Conservation (phyloP, 2,329 filamentous ascomycete species). For the Chalara sp. region DNA sequence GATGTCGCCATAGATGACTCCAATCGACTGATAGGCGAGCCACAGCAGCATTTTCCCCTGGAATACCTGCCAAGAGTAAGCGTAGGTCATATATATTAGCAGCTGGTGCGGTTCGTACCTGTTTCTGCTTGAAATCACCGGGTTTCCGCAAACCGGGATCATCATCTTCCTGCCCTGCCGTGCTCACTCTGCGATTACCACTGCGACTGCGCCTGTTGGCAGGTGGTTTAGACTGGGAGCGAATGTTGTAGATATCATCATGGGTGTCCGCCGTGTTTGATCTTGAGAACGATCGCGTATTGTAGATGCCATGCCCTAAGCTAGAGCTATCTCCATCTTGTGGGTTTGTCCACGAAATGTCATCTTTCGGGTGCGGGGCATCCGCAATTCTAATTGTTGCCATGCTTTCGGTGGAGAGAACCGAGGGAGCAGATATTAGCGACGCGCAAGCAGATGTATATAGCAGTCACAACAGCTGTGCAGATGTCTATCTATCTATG, state of each 20-base stretch:
- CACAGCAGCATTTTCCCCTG: constrained; percentile 19
- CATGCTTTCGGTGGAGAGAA: background rate
- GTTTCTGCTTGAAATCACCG: constrained; percentile 11
- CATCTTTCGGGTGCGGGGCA: constrained; percentile 4
- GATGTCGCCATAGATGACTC: constrained; percentile 36
- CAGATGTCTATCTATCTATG: too few relatives aligned
- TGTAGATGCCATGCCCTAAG: background rate
- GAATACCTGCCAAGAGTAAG: constrained; percentile 3
- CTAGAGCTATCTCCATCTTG: constrained; percentile 3
- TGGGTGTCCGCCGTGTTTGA: too few relatives aligned
- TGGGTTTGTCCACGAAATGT: background rate
- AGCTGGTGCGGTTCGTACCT: constrained; percentile 3
- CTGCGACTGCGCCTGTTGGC: background rate
- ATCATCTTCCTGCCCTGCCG: constrained; percentile 4
- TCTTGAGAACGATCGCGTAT: background rate
- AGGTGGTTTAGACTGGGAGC: too few relatives aligned
- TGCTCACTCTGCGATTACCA: background rate
- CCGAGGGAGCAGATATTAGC: too few relatives aligned
- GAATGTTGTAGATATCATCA: too few relatives aligned
- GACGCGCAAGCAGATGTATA: too few relatives aligned
- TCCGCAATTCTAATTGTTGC: constrained; percentile 7
- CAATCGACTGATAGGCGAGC: constrained; percentile 54
- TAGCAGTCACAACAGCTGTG: too few relatives aligned
- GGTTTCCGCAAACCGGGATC: constrained; percentile 9
- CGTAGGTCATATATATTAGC: background rate